These are phyloP conservation scores for Pseudozyma sp. DNA, from an alignment of 1,284 basidiomycete genomes.

Conservation along the genomic window DNA sequence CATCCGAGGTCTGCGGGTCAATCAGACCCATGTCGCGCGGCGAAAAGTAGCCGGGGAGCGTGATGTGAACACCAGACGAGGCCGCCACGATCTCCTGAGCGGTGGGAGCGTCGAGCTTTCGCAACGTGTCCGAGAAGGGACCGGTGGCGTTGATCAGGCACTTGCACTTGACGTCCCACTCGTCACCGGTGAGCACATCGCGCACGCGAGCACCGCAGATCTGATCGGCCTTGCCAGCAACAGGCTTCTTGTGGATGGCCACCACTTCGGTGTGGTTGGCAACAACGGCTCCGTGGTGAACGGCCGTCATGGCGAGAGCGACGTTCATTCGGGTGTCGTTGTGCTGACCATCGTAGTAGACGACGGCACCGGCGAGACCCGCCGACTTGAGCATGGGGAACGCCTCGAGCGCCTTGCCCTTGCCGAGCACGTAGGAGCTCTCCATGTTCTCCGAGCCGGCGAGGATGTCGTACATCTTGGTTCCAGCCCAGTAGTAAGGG, in stretches of 20 bases:
- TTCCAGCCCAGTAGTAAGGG: constrained; percentile 94
- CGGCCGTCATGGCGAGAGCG: constrained; percentile 85
- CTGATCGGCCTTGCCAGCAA: constrained; percentile 73
- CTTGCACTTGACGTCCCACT: constrained; percentile 85
- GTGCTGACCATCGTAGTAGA: constrained; percentile 98
- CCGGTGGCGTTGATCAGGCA: constrained; percentile 97
- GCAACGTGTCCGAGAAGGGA: constrained; percentile 88
- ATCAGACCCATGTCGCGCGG: constrained; percentile 94
- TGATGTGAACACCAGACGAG: constrained; percentile 93
- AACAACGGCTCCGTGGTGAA: constrained; percentile 88
- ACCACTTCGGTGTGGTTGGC: constrained; percentile 92
- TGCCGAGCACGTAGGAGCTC: constrained; percentile 88
- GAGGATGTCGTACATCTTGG: constrained; percentile 95
- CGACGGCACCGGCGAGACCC: constrained; percentile 92
- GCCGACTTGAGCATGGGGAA: constrained; percentile 96
- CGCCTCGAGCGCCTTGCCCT: constrained; percentile 86
- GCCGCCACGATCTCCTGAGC: constrained; percentile 90
- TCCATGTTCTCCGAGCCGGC: constrained; percentile 98
- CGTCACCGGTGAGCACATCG: constrained; percentile 85
- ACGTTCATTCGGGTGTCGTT: constrained; percentile 99
- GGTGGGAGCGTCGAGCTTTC: constrained; percentile 84
- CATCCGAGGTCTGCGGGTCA: constrained; percentile 94
- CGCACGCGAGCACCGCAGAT: constrained; percentile 82
- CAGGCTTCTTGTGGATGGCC: constrained; percentile 76
- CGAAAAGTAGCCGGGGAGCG: constrained; percentile 95